Conservation (phyloP, 352 stramenopile genomes). For the Globisporangium alternatum region DNA sequence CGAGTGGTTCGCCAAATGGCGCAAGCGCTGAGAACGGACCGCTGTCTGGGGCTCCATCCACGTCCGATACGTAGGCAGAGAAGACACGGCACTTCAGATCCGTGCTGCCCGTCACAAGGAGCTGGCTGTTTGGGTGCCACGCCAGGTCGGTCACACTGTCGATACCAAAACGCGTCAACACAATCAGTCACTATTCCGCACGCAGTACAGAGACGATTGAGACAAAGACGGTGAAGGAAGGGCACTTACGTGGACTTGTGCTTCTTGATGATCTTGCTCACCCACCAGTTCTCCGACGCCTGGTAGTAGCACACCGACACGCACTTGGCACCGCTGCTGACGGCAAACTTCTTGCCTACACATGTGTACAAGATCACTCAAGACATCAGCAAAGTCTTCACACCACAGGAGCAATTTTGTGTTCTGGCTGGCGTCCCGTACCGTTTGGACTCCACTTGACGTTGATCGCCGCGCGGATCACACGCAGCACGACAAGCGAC, state of each 20-base stretch:
- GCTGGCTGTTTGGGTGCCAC: slow-evolving; percentile 92
- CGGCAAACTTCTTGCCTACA: slow-evolving; percentile 91
- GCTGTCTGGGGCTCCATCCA: slow-evolving; percentile 71
- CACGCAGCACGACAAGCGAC: slow-evolving; percentile 89
- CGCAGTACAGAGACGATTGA: background rate
- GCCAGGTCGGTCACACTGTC: slow-evolving; percentile 80
- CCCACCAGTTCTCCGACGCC: slow-evolving; percentile 92
- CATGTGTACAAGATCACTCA: slow-evolving; percentile 7
- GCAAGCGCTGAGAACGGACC: slow-evolving; percentile 73
- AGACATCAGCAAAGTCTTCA: background rate
- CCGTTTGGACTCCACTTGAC: slow-evolving; percentile 93
- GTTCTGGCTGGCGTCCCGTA: slow-evolving; percentile 16
- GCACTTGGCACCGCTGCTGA: slow-evolving; percentile 91
- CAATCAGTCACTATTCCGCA: background rate
- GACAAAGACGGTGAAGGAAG: slow-evolving; percentile 1
- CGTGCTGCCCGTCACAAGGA: slow-evolving; percentile 89
- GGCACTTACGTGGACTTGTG: slow-evolving; percentile 93
- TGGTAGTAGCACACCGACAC: slow-evolving; percentile 94
- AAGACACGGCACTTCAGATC: slow-evolving; percentile 94
- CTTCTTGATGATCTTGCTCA: slow-evolving; percentile 96
- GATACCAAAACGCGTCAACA: background rate
- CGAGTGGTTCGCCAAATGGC: slow-evolving; percentile 78
- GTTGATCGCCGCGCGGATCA: slow-evolving; percentile 89
- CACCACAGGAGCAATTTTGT: background rate
- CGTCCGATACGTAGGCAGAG: slow-evolving; percentile 80